Base-by-base conservation (phyloP, 2,329 filamentous ascomycete species). In the Fusarium euwallaceae region DNA sequence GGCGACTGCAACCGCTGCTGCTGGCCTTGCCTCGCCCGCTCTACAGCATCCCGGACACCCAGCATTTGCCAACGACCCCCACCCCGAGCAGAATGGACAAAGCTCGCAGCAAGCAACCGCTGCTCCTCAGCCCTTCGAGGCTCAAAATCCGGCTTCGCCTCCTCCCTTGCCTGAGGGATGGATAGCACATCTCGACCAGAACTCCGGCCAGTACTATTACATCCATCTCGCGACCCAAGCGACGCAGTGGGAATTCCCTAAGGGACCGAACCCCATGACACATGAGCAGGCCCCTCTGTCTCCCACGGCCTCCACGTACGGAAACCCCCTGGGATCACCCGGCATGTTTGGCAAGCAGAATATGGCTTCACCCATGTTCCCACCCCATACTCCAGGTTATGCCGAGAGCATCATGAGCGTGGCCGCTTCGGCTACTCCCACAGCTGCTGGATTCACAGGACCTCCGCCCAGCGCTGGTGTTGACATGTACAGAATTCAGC, bases 221-320 rank as follows among this genome's bases (percentile, higher is more conserved):
- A 99, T 99, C 69, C 97, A 99, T 82, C 88, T 99, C 34, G 94
- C 95, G 2, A 95, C 94, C 0, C 97, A 98, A 81, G 95, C 95
- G 4, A 99, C 97, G 1, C 97, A 99, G 81, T 99, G 97, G 97
- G 97, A 99, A 80, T 98, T 98, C 76, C 97, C 97, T 32, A 98
- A 98, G 84, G 96, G 96, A 0, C 95, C 95, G 0, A 98, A 95
- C 27, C 96, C 96, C 1, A 88, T 98, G 64, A 94, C 94, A 72
- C 90, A 97, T 73, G 95, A 97, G 69, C 89, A 93, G 16, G 88
- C 91, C 17, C 96, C 96, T 0, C 85, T 98, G 66, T 98, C 96
- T 8, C 96, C 96, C 0, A 92, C 93, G 1, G 91, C 91, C 7
- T 94, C 92, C 60, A 92, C 92, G 0, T 95, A 94, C 77, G 93